Percentiles rank a stretch among this genome's conserved stretches.
phyloP scores from a whole-genome alignment of 2,329 filamentous ascomycete species.

The Alternaria ethzedia region DNA sequence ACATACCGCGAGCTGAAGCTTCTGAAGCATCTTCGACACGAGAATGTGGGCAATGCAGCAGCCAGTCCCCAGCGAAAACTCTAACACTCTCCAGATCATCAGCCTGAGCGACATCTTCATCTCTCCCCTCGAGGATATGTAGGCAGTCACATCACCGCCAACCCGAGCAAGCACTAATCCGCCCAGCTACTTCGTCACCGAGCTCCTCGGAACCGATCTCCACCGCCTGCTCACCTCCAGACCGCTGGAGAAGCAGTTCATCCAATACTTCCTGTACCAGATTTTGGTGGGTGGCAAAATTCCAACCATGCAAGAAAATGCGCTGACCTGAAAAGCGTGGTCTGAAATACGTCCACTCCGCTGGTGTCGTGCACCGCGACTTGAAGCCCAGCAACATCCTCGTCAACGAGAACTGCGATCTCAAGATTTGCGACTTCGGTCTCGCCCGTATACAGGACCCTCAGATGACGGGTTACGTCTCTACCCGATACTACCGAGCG shows the following conservation, averaged over 20 bases:
- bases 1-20: conserved; percentile 98
- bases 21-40: conserved; percentile 93
- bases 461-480: conserved; percentile 99
- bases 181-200: conserved; percentile 92
- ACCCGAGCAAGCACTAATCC: conserved; percentile 22
- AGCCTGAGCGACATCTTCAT: conserved; percentile 99
- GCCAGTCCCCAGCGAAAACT: background rate
- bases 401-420: conserved; percentile 98
- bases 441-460: conserved; percentile 97
- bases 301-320: conserved; percentile 63
- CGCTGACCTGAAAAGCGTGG: conserved; percentile 70
- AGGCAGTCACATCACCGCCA: conserved; percentile 46
- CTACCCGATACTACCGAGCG: conserved; percentile 96
- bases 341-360: conserved; percentile 98
- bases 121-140: conserved; percentile 98
- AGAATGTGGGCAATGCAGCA: conserved; percentile 72
- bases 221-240: conserved; percentile 93
- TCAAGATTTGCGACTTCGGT: conserved; percentile 99
- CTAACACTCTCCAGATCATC: conserved; percentile 69
- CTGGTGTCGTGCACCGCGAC: conserved; percentile 95
- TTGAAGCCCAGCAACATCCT: conserved; percentile 99
- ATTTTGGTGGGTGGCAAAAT: conserved; percentile 75
- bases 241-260: conserved; percentile 98
- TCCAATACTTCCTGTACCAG: conserved; percentile 99
- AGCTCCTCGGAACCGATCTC: conserved; percentile 94